phyloP scores from a whole-genome alignment of 352 stramenopile genomes.

The Phytophthora niederhauseri region DNA sequence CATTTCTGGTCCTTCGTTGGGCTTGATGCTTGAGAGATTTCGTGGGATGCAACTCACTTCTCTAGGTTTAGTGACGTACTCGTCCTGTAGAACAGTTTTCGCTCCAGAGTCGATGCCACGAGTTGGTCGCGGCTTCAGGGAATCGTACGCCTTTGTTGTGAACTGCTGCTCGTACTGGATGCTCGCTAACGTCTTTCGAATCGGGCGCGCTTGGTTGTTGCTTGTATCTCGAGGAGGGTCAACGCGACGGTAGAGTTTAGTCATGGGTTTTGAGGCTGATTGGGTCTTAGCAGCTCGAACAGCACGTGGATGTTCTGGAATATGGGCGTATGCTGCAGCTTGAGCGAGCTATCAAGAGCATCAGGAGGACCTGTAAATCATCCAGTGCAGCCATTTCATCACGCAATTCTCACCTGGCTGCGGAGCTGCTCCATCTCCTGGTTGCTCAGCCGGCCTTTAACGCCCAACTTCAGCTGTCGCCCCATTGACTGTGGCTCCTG shows the following conservation, averaged over 20 bases:
- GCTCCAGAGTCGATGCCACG: slow-evolving; percentile 46
- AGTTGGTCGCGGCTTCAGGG: slow-evolving; percentile 35
- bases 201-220: slow-evolving; percentile 20
- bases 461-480: slow-evolving; percentile 33
- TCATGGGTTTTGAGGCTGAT: slow-evolving; percentile 55
- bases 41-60: slow-evolving; percentile 63
- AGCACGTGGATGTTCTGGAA: slow-evolving; percentile 28
- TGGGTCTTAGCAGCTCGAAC: slow-evolving; percentile 20
- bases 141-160: slow-evolving; percentile 31
- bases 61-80: slow-evolving; percentile 66
- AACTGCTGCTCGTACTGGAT: slow-evolving; percentile 75
- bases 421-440: slow-evolving; percentile 75
- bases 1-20: slow-evolving; percentile 11
- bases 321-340: slow-evolving; percentile 63
- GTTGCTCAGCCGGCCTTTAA: slow-evolving; percentile 64
- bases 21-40: slow-evolving; percentile 27
- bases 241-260: slow-evolving; percentile 54
- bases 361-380: not conserved
- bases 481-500: slow-evolving; percentile 5
- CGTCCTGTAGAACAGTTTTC: slow-evolving; percentile 72
- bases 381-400: slow-evolving; percentile 28
- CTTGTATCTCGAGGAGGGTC: slow-evolving; percentile 13
- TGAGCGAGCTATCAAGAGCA: slow-evolving; percentile 47
- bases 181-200: slow-evolving; percentile 61
- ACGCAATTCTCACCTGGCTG: slow-evolving; percentile 23